Evolutionary conservation across 225 moss, liverwort and hornwort genomes (phyloP), one percentile per base, ranked within the genome.

Genomic region (Bryum argenteum): DNA sequence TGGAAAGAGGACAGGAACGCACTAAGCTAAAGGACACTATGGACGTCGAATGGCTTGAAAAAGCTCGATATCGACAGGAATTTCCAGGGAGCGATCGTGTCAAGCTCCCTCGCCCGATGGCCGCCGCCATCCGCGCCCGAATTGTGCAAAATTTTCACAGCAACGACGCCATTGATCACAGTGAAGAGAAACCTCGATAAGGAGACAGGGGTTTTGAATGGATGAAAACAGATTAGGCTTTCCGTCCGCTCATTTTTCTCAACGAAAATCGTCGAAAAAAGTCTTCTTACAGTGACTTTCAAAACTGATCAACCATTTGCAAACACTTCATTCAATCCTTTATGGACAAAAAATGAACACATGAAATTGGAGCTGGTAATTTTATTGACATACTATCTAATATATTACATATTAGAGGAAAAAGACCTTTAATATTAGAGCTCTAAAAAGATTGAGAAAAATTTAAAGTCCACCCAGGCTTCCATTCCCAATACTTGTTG

Each of bases 91-190:
- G 79, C 50, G 56, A 65, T 17, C 23, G 70, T 18, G 18, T 33
- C 41, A 70, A 76, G 45, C 80, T 74, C 63, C 53, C 71, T 8
- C 45, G 77, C 66, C 61, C 73, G 53, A 70, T 70, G 70, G 66
- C 70, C 44, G 66, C 56, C 57, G 84, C 84, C 77, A 80, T 79
- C 67, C 71, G 67, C 75, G 38, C 43, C 38, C 53, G 73, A 16
- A 42, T 40, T 28, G 65, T 41, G 20, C n/a, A 54, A 12, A 66
- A 41, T 11, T 13, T 54, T 82, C 13, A 70, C 7, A 11, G 54
- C 17, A 20, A 77, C 44, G 0, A 8, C 16, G 47, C 54, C 65
- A 70, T 65, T 3, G 5, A 53, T 16, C 15, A 15, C 58, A 1
- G 23, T 18, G 24, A 2, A 26, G 80, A 10, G 70, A 17, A 33